Base-by-base conservation (phyloP, 2,329 filamentous ascomycete genomes). In the Triangularia setosa region DNA sequence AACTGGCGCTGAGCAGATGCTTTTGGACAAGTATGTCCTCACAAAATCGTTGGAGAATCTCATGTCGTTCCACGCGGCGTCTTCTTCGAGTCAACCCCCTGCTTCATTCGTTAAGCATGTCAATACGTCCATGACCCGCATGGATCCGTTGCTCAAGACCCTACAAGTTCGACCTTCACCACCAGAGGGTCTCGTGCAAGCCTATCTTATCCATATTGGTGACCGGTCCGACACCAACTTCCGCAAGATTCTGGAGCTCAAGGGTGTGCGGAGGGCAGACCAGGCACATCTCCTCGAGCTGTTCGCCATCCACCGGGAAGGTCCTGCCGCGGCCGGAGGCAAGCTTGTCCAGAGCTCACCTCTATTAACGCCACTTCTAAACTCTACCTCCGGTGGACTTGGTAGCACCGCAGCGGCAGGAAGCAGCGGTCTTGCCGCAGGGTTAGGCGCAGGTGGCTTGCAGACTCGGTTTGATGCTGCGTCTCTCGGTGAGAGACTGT, bases 1-100 rank as follows among this genome's bases (percentile, higher is more conserved):
- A 78, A 91, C 93, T 62, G 95, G 93, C 12, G 95, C 95, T 11
- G 94, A 99, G 76, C 95, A 97, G 87, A 97, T 99, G 93, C 83
- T 98, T 21, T 86, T 99, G 4, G 95, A 99, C 77, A 93, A 94
- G 68, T 98, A 98, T 73, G 91, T 91, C 8, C 81, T 97, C 23
- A 93, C 92, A 64, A 93, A 94, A 72, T 87, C 87, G 1, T 88
- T 96, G 65, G 87, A 88, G 59, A 87, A 86, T 62, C 81, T 97
- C 4, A 81, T 93, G 66, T 88, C 84, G 72, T 74, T 87, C 81
- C 79, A 87, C 84, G 4, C 71, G 72, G 1, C 76, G 79, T 3
- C 69, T 75, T 1, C 69, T 72, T 2, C 74, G 78, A 8, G 77
- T 81, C 64, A 72, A 75, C 1, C 80, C 80, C 78, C 81, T 1